Evolutionary conservation across 257 asterid genomes (phyloP).

Genomic region (Lycium barbarum): DNA sequence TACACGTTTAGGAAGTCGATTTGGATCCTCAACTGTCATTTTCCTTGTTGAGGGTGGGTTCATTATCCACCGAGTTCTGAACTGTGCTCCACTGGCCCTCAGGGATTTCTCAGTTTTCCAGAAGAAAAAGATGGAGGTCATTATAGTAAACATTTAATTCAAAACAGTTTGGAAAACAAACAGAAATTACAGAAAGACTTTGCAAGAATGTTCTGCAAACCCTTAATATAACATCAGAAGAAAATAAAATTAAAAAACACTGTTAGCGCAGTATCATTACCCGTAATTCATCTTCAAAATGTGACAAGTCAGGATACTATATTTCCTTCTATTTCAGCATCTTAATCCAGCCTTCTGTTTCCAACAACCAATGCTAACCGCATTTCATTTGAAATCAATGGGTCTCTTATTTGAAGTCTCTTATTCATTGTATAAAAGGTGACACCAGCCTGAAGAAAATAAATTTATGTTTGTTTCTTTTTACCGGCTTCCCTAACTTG

Average conservation of each 20-base stretch:
- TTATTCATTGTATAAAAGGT: not conserved
- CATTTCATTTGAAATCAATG: not conserved
- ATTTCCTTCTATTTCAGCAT: not conserved
- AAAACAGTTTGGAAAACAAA: not conserved
- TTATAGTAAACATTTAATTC: not conserved
- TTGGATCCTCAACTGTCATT: constrained; percentile 22
- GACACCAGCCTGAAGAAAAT: constrained; percentile 11
- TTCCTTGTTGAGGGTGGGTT: not conserved
- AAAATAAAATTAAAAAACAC: not conserved
- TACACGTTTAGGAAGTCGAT: not conserved
- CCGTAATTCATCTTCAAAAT: not conserved
- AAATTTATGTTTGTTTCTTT: constrained; percentile 11
- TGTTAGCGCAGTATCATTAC: not conserved
- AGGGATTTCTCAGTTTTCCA: not conserved
- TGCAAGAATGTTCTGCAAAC: not conserved
- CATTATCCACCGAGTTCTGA: not conserved
- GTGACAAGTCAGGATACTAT: constrained; percentile 1
- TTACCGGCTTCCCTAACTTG: constrained; percentile 17
- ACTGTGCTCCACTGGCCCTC: not conserved
- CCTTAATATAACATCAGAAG: not conserved
- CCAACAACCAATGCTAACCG: not conserved
- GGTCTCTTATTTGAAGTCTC: not conserved
- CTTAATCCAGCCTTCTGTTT: not conserved
- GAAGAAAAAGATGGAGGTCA: not conserved
- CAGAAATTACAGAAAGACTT: not conserved